phyloP scores from a whole-genome alignment of 345 rosid species.

The Citrus sp. region DNA sequence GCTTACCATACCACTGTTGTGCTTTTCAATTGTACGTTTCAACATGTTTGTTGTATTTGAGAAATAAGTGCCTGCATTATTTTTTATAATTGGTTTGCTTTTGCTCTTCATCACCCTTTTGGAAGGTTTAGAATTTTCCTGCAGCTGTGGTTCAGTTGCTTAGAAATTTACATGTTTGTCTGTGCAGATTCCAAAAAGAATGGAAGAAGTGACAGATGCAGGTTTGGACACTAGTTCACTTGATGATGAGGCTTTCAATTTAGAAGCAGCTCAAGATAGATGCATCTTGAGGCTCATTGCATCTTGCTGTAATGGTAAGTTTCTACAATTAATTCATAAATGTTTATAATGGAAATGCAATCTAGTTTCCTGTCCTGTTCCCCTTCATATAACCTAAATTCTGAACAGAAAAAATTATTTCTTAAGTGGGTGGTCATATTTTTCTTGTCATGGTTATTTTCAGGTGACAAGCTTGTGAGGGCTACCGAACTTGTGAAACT shows the following conservation, averaged over 20 bases:
- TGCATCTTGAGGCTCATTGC: slow-evolving; percentile 87
- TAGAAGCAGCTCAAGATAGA: slow-evolving; percentile 84
- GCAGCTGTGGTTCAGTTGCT: neutral
- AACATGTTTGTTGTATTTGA: neutral
- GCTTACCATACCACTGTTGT: neutral
- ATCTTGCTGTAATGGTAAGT: slow-evolving; percentile 89
- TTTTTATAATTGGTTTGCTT: slow-evolving; percentile 3
- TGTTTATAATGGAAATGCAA: neutral
- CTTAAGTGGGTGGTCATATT: neutral
- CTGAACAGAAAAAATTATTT: neutral
- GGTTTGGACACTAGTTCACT: slow-evolving; percentile 56
- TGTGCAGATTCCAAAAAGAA: slow-evolving; percentile 61
- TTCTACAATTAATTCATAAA: neutral
- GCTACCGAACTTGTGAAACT: slow-evolving; percentile 82
- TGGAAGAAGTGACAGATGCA: slow-evolving; percentile 47
- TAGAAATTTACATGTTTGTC: neutral
- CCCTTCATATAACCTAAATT: neutral
- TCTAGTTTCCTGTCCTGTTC: neutral
- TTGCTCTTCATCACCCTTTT: neutral
- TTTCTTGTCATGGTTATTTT: slow-evolving; percentile 4
- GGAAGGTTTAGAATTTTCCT: slow-evolving; percentile 1
- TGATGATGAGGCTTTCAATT: slow-evolving; percentile 76
- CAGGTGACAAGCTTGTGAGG: slow-evolving; percentile 83
- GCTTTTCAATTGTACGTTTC: neutral
- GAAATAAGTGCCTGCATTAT: neutral